Conservation (phyloP, 441 rosid genomes). For the Pelargonium citronellum region DNA sequence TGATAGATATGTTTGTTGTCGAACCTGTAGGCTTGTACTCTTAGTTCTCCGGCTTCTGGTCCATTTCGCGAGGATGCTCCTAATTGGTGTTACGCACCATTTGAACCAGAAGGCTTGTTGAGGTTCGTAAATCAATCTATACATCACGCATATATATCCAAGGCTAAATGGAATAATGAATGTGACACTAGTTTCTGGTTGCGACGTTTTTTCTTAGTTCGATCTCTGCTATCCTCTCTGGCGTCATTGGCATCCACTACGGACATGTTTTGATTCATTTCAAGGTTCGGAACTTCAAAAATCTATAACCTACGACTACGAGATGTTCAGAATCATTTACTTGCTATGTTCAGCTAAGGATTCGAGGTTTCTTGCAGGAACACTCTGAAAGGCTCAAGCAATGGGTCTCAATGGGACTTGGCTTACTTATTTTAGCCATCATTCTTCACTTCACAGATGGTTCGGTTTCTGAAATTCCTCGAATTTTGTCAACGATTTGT, state of each 20-base stretch:
- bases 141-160: neutral
- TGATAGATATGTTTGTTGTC: neutral
- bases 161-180: neutral
- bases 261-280: slow-evolving; percentile 65
- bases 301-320: neutral
- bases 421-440: slow-evolving; percentile 38
- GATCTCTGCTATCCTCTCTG: slow-evolving; percentile 59
- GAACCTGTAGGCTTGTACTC: slow-evolving; percentile 50
- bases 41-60: slow-evolving; percentile 43
- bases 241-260: slow-evolving; percentile 59
- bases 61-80: slow-evolving; percentile 47
- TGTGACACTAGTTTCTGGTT: neutral
- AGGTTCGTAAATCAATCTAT: slow-evolving; percentile 30
- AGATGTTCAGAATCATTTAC: neutral
- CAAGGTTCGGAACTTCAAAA: slow-evolving; percentile 37
- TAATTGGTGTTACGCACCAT: slow-evolving; percentile 52
- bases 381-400: slow-evolving; percentile 60
- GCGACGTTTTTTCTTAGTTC: slow-evolving; percentile 31
- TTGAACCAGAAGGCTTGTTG: slow-evolving; percentile 67
- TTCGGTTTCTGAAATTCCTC: too few relatives aligned
- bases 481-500: too few relatives aligned
- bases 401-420: slow-evolving; percentile 45
- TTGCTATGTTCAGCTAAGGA: neutral
- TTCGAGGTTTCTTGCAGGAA: slow-evolving; percentile 29
- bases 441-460: slow-evolving; percentile 51